Evolutionary conservation across 352 stramenopile species (phyloP).

Genomic region (Globisporangium yorkense): DNA sequence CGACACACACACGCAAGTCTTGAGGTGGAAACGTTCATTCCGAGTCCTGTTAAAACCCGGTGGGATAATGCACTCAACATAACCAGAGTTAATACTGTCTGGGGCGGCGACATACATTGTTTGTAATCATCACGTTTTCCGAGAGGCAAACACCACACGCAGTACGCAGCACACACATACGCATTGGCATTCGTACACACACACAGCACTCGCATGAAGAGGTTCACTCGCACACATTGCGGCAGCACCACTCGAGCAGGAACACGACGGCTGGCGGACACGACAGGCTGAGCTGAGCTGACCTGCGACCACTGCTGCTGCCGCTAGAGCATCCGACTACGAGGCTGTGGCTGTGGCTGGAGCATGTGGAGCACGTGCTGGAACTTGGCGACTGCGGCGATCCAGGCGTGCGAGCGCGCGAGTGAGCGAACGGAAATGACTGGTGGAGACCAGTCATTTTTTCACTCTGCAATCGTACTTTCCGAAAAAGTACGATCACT

Average conservation of each 20-base stretch:
- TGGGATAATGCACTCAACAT: constrained; percentile 80
- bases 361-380: neutral
- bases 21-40: constrained; percentile 70
- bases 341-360: no score
- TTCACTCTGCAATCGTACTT: no score
- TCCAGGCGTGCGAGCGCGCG: no score
- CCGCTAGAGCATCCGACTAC: no score
- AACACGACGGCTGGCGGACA: no score
- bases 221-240: neutral
- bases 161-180: constrained; percentile 10
- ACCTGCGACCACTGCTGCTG: no score
- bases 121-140: constrained; percentile 83
- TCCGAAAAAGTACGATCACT: no score
- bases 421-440: neutral
- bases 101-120: constrained; percentile 86
- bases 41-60: constrained; percentile 79
- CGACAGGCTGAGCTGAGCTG: no score
- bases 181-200: neutral
- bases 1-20: constrained; percentile 2
- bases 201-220: neutral
- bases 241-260: no score
- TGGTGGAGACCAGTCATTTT: neutral
- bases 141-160: constrained; percentile 11
- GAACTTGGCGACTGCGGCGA: neutral
- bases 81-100: constrained; percentile 76